Conservation (phyloP, 495 filamentous ascomycete genomes). For the Hyphodiscus hymeniophilus region DNA sequence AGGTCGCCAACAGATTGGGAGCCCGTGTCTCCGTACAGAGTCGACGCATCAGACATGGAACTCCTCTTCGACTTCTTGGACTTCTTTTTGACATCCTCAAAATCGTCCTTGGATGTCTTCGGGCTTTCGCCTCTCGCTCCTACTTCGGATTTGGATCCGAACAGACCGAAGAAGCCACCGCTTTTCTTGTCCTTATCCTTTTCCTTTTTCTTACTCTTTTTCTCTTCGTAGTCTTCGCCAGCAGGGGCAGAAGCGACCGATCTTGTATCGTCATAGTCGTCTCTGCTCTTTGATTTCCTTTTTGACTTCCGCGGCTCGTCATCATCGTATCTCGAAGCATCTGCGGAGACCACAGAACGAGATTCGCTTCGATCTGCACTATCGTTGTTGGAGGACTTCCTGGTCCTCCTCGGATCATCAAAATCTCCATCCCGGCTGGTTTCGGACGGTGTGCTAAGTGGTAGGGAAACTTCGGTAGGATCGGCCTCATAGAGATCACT, state of each 20-base stretch:
- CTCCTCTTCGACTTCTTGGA: slow-evolving; percentile 21
- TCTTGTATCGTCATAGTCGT: slow-evolving; percentile 31
- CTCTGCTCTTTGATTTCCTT: slow-evolving; percentile 25
- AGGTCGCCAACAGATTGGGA: slow-evolving; percentile 16
- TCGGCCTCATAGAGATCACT: slow-evolving; percentile 12
- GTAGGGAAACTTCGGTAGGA: slow-evolving; percentile 22
- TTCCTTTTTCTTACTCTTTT: slow-evolving; percentile 19
- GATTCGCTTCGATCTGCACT: slow-evolving; percentile 27
- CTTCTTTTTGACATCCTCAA: slow-evolving; percentile 22
- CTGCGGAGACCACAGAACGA: slow-evolving; percentile 35
- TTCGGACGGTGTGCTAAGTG: slow-evolving; percentile 21
- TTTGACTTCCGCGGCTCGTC: slow-evolving; percentile 20
- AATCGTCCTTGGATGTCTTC: slow-evolving; percentile 19
- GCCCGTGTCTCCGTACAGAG: slow-evolving; percentile 14
- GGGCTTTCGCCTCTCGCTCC: slow-evolving; percentile 19
- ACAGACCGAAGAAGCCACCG: slow-evolving; percentile 25
- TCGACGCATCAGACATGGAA: slow-evolving; percentile 13
- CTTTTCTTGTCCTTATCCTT: slow-evolving; percentile 25
- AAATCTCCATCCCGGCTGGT: slow-evolving; percentile 21
- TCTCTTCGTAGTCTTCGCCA: slow-evolving; percentile 19
- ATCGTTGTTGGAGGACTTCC: slow-evolving; percentile 25
- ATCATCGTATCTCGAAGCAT: slow-evolving; percentile 26
- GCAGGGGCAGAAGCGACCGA: slow-evolving; percentile 31
- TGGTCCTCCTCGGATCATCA: slow-evolving; percentile 22
- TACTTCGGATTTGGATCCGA: slow-evolving; percentile 24